phyloP scores from a whole-genome alignment of 2,329 filamentous ascomycete species.

The Teratosphaeria viscida region DNA sequence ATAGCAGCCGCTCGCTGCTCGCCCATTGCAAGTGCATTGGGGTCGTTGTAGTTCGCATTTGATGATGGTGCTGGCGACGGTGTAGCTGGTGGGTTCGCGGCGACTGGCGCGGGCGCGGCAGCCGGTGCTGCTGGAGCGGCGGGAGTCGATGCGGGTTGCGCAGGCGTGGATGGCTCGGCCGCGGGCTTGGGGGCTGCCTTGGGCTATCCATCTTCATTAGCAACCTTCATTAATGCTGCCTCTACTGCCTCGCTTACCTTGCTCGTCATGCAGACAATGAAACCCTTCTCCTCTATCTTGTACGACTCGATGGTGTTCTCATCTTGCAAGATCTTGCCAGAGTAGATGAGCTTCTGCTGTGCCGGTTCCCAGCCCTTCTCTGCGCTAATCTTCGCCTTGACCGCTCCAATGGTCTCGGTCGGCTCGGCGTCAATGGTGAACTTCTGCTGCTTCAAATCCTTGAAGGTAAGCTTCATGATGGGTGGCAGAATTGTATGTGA shows the following conservation, averaged over 20 bases:
- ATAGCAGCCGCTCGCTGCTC: slow-evolving; percentile 72
- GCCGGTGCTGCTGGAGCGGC: slow-evolving; percentile 28
- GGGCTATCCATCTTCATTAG: slow-evolving; percentile 41
- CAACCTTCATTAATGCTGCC: neutral
- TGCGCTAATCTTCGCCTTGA: slow-evolving; percentile 84
- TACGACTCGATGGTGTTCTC: slow-evolving; percentile 92
- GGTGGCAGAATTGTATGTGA: neutral
- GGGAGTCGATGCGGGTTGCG: slow-evolving; percentile 34
- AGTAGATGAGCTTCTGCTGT: slow-evolving; percentile 94
- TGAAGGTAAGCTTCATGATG: slow-evolving; percentile 61
- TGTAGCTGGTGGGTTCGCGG: slow-evolving; percentile 41
- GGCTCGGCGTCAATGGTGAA: slow-evolving; percentile 94
- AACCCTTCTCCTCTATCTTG: slow-evolving; percentile 98
- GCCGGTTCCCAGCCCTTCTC: slow-evolving; percentile 93
- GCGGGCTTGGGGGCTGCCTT: slow-evolving; percentile 43
- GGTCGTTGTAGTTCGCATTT: slow-evolving; percentile 49
- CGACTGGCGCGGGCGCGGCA: slow-evolving; percentile 48
- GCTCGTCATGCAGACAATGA: slow-evolving; percentile 96
- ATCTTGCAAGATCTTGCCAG: slow-evolving; percentile 97
- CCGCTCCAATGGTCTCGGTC: slow-evolving; percentile 73
- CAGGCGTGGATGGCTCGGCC: slow-evolving; percentile 30
- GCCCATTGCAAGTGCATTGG: slow-evolving; percentile 78
- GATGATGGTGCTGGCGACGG: slow-evolving; percentile 38
- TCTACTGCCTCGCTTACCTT: slow-evolving; percentile 38
- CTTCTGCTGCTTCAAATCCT: slow-evolving; percentile 97